Evolutionary conservation across 129 eudicot genomes (phyloP), one percentile per base, ranked within the genome.

Genomic region (Tanacetum coccineum): DNA sequence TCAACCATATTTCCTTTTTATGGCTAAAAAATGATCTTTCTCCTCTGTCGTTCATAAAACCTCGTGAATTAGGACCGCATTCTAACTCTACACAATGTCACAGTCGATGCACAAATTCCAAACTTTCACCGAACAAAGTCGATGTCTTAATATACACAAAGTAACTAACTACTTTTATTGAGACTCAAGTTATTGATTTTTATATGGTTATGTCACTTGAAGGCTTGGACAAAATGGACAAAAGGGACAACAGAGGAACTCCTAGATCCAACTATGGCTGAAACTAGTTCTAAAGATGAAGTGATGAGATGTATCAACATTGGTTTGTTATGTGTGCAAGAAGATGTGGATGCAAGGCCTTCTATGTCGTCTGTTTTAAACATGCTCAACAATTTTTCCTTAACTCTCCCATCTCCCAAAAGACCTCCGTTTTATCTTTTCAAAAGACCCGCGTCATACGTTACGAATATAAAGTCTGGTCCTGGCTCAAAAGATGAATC

Each of bases 241-340:
- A 64, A 75, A 39, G 68, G 68, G 5, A 67, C 12, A 12, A 18
- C 28, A 20, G 36, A 17, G 64, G 53, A 75, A n/a, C 48, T 75
- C 17, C 40, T 75, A 6, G 79, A 75, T 39, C 52, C 65, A 36
- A 48, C 58, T 4, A 10, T 75, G n/a, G 14, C 40, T 2, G 62
- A 60, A 15, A 49, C 22, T n/a, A 59, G 69, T 51, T 15, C 46
- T 3, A 7, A 50, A 59, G 49, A 26, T 13, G 79, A 75, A 65
- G 74, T 56, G 21, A 17, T 67, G 67, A 64, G 72, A 77, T 62
- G 78, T 15, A 72, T 73, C 9, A 74, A 70, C 42, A 61, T 72
- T 48, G 82, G 54, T 2, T 51, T 78, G 19, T 25, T 78, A 22
- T 78, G 82, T 55, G 74, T 78, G 9, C 82, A 71, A 65, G 70